Evolutionary conservation across 306 rosid species (phyloP).

Genomic region (Cicer yamashitae): DNA sequence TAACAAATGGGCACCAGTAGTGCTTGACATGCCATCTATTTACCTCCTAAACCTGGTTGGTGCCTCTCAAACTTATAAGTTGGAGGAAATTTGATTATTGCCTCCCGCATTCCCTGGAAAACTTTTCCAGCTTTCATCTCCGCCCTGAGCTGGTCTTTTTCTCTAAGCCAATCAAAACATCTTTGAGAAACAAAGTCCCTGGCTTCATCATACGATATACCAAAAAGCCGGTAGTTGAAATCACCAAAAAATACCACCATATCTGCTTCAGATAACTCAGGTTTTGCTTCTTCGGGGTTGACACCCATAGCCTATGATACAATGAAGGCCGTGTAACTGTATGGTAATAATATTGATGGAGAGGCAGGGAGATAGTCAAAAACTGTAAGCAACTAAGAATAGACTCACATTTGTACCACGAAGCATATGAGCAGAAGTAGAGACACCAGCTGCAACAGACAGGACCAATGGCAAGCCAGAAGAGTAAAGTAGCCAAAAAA

Average conservation of each 20-base stretch:
- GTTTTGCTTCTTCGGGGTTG: conserved; percentile 79
- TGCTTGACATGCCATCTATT: conserved; percentile 24
- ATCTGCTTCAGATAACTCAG: conserved; percentile 90
- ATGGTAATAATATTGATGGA: conserved; percentile 38
- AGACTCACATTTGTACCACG: conserved; percentile 76
- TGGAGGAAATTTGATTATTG: conserved; percentile 89
- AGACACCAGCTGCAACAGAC: conserved; percentile 92
- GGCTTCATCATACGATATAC: conserved; percentile 98
- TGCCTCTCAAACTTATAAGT: conserved; percentile 98
- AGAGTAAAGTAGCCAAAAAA: conserved; percentile 95
- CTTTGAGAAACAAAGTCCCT: conserved; percentile 99
- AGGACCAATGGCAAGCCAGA: conserved; percentile 91
- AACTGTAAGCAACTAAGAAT: conserved; percentile 26
- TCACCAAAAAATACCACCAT: conserved; percentile 97
- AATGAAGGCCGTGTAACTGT: conserved; percentile 43
- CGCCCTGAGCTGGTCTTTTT: conserved; percentile 96
- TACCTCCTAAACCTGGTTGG: conserved; percentile 91
- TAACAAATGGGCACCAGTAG: conserved; percentile 11
- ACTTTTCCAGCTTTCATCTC: conserved; percentile 98
- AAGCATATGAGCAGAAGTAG: conserved; percentile 73
- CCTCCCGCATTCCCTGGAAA: conserved; percentile 99
- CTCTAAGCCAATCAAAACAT: conserved; percentile 99
- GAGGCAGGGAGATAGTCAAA: conserved; percentile 29
- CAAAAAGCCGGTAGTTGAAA: conserved; percentile 93
- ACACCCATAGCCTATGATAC: conserved; percentile 60